Evolutionary conservation across 768 basidiomycete species (phyloP).

Genomic region (Hericium erinaceus): DNA sequence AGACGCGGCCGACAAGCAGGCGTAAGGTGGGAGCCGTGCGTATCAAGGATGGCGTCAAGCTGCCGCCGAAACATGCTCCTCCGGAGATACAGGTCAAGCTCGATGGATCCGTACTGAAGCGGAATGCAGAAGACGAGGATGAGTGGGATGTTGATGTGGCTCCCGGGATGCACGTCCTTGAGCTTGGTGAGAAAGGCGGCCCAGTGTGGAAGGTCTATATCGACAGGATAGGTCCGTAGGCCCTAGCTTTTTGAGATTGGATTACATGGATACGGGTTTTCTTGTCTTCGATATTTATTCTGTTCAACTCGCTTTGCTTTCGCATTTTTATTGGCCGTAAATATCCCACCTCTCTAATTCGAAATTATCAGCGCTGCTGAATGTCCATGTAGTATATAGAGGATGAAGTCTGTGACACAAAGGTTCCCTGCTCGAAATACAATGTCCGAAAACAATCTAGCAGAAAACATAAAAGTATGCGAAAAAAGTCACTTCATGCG

Average conservation of each 20-base stretch:
- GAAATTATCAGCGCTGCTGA: neutral
- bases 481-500: neutral
- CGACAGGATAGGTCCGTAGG: constrained; percentile 8
- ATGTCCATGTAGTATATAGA: neutral
- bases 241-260: neutral
- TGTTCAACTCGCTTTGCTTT: neutral
- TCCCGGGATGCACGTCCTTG: constrained; percentile 46
- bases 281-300: neutral
- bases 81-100: constrained; percentile 41
- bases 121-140: constrained; percentile 35
- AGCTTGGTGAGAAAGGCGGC: constrained; percentile 62
- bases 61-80: constrained; percentile 15
- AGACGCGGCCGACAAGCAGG: neutral
- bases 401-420: neutral
- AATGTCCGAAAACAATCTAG: too few relatives aligned
- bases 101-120: constrained; percentile 42
- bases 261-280: too few relatives aligned
- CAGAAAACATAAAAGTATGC: too few relatives aligned
- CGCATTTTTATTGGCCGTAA: neutral
- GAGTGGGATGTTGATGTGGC: constrained; percentile 58
- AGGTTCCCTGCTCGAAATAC: too few relatives aligned
- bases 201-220: constrained; percentile 64
- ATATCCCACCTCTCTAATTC: neutral
- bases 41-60: constrained; percentile 28
- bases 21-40: neutral